Base-by-base conservation (phyloP, 176 grass and related monocot species). In the sorghum (Sorghum bicolor) region DNA sequence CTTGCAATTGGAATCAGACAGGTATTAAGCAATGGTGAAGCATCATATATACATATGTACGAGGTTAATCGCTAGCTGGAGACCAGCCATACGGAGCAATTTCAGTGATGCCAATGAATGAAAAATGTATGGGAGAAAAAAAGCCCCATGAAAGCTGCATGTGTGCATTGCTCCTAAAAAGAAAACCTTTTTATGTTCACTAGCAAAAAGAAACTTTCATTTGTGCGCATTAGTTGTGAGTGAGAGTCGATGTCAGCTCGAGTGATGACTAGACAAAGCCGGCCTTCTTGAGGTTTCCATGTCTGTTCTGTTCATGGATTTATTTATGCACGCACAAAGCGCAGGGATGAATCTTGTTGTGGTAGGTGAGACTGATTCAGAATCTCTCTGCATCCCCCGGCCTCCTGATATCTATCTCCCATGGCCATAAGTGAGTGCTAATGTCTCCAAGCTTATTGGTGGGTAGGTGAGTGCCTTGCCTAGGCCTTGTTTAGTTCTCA, bases 291-390 rank as follows among this genome's bases (percentile, higher is more conserved):
- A 72, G 6, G 24, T 72, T 74, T 74, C 25, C 26, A 50, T 30
- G 70, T 48, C 43, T 50, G 40, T 45, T 44, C 4, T 72, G 69
- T 5, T 36, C 8, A 32, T 22, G 38, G 9, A 44, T 65, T 39
- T 31, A n/a, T 55, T 17, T 50, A 34, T 25, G 0, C 34, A 45
- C 71, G 44, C 25, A 70, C 4, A 29, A 58, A n/a, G 39, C 10
- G 1, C n/a, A 28, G 15, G 24, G 34, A 2, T 47, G 70, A 64
- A 48, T 74, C 48, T 76, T 24, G n/a, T 43, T 10, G 80, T 15
- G 69, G 80, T 83, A 12, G 55, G 70, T 83, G 81, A 37, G 70
- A 20, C 6, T 69, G 78, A 68, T 67, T 74, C 58, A 17, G 70
- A 62, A 64, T 83, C 70, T 63, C 67, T 14, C 68, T 45, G 50